Conservation (phyloP, 1,139 yeast genomes). For the Williopsis jadinii region DNA sequence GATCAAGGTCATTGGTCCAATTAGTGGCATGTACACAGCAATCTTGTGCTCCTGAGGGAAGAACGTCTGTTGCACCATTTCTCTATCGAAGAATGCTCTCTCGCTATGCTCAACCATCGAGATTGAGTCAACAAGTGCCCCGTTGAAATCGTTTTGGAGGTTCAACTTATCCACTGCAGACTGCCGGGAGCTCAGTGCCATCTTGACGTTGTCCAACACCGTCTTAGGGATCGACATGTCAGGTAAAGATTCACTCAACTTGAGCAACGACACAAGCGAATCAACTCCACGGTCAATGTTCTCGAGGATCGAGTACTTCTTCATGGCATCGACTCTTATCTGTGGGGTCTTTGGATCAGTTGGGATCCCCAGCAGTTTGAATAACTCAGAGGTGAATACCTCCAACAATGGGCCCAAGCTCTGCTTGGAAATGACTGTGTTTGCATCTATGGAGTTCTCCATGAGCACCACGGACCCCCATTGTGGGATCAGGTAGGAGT, state of each 20-base stretch:
- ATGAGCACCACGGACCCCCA: conserved; percentile 77
- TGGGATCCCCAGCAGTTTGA: conserved; percentile 68
- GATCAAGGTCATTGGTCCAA: conserved; percentile 83
- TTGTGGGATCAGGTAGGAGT: conserved; percentile 68
- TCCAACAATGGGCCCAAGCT: conserved; percentile 58
- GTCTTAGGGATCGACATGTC: conserved; percentile 73
- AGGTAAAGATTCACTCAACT: conserved; percentile 59
- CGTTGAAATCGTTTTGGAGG: conserved; percentile 28
- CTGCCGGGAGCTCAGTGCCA: conserved; percentile 27
- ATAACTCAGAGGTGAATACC: conserved; percentile 66
- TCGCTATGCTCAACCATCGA: conserved; percentile 53
- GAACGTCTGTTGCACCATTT: conserved; percentile 90
- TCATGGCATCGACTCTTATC: conserved; percentile 59
- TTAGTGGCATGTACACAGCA: conserved; percentile 83
- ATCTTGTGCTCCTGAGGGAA: conserved; percentile 93
- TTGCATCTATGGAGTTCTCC: conserved; percentile 15
- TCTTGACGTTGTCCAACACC: conserved; percentile 27
- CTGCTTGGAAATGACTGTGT: conserved; percentile 30
- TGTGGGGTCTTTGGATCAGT: conserved; percentile 45
- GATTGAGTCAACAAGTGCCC: conserved; percentile 49
- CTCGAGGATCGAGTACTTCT: conserved; percentile 48
- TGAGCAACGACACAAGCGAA: conserved; percentile 62
- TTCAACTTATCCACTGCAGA: conserved; percentile 25
- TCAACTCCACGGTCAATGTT: conserved; percentile 48
- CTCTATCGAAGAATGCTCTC: conserved; percentile 83